Evolutionary conservation across 2,329 filamentous ascomycete species (phyloP).

Genomic region (Hypocrella siamensis): DNA sequence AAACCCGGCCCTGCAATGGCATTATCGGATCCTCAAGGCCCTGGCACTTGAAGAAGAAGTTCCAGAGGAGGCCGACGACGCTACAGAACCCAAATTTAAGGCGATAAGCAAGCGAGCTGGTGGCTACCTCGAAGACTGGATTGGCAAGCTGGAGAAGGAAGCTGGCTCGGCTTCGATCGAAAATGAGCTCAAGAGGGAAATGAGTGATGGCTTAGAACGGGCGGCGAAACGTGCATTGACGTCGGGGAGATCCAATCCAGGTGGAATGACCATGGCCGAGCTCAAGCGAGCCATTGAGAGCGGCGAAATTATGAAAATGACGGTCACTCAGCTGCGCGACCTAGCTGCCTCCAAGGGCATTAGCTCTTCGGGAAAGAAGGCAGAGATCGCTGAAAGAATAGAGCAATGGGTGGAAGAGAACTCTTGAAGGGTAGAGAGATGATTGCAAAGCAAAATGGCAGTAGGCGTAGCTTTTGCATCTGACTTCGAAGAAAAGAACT

Average conservation of each 20-base stretch:
- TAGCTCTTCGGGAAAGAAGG: constrained; percentile 34
- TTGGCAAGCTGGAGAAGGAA: constrained; percentile 47
- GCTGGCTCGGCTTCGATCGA: constrained; percentile 18
- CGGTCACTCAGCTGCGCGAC: constrained; percentile 35
- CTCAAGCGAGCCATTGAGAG: constrained; percentile 28
- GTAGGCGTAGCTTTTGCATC: too few species aligned
- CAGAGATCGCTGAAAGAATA: constrained; percentile 36
- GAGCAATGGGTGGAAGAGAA: constrained; percentile 41
- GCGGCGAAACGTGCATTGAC: constrained; percentile 28
- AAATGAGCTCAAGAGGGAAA: constrained; percentile 35
- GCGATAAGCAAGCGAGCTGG: constrained; percentile 85
- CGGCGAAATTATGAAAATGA: constrained; percentile 35
- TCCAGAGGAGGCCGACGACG: constrained; percentile 57
- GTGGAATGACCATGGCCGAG: constrained; percentile 26
- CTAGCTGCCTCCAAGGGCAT: constrained; percentile 30
- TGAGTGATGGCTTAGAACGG: constrained; percentile 22
- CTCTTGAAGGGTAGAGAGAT: too few species aligned
- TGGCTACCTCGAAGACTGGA: constrained; percentile 64
- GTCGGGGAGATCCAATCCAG: constrained; percentile 16
- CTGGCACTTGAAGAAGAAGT: constrained; percentile 85
- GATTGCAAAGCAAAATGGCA: too few species aligned
- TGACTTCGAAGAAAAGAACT: too few species aligned
- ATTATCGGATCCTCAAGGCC: constrained; percentile 86
- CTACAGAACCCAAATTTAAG: constrained; percentile 68
- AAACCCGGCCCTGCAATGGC: constrained; percentile 89